Evolutionary conservation across 2,329 filamentous ascomycete species (phyloP).

Genomic region (Nothopassalora personata): DNA sequence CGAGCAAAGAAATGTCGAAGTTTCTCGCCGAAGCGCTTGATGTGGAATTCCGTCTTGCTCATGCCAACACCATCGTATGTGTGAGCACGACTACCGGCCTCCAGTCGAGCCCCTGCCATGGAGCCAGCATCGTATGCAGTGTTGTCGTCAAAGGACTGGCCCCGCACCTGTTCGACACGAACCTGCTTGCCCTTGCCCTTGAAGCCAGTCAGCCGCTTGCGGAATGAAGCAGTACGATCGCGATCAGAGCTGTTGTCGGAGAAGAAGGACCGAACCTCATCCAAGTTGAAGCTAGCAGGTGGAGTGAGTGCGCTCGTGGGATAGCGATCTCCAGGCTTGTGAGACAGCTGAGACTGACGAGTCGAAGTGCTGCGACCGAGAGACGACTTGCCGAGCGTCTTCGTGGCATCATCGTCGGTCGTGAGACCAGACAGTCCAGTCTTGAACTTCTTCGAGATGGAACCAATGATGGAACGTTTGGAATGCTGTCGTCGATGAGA

Average conservation of each 20-base stretch:
- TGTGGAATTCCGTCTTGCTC: conserved; percentile 37
- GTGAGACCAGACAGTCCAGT: conserved; percentile 20
- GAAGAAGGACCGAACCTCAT: conserved; percentile 41
- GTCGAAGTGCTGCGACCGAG: conserved; percentile 14
- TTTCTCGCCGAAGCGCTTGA: conserved; percentile 38
- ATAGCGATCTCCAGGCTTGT: conserved; percentile 45
- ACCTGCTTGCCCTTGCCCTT: conserved; percentile 16
- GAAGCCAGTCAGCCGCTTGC: conserved; percentile 33
- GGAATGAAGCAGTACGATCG: conserved; percentile 30
- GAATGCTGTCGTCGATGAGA: conserved; percentile 28
- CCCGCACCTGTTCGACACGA: conserved; percentile 13
- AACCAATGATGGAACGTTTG: conserved; percentile 34
- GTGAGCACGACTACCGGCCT: conserved; percentile 20
- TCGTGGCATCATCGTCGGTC: conserved; percentile 14
- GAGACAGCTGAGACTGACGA: conserved; percentile 19
- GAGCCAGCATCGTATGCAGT: conserved; percentile 29
- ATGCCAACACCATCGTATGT: conserved; percentile 33
- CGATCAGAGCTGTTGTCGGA: conserved; percentile 37
- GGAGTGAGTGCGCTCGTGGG: conserved; percentile 43
- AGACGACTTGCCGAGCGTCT: conserved; percentile 15
- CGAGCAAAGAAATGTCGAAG: conserved; percentile 33
- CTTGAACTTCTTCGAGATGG: conserved; percentile 30
- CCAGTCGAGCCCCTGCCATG: conserved; percentile 19
- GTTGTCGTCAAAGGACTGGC: conserved; percentile 23
- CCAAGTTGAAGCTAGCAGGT: conserved; percentile 37